Evolutionary conservation across 345 rosid species (phyloP).

Genomic region (Sisymbrium altissimum): DNA sequence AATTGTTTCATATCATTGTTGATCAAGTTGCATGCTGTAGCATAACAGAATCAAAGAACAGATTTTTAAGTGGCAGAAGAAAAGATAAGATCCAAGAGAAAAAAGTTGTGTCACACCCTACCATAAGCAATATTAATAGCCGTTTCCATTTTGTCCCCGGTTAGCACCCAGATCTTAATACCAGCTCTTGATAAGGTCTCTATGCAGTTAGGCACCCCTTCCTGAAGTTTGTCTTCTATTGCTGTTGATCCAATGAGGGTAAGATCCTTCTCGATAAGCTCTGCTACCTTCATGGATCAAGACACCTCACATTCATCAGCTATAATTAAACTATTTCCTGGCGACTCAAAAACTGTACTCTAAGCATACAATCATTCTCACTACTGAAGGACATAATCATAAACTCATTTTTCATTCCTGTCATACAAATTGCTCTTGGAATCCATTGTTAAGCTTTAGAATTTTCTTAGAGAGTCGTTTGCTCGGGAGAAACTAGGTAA

Average conservation of each 20-base stretch:
- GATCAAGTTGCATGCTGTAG: slow-evolving; percentile 95
- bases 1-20: slow-evolving; percentile 97
- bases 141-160: slow-evolving; percentile 99
- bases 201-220: slow-evolving; percentile 96
- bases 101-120: slow-evolving; percentile 29
- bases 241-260: slow-evolving; percentile 92
- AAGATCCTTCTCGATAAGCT: slow-evolving; percentile 90
- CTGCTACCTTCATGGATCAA: slow-evolving; percentile 68
- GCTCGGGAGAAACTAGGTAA: slow-evolving; percentile 4
- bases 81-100: slow-evolving; percentile 12
- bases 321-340: not conserved
- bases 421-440: not conserved
- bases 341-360: not conserved
- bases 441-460: slow-evolving; percentile 3
- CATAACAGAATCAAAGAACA: slow-evolving; percentile 24
- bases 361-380: not conserved
- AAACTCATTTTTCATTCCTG: not conserved
- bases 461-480: not conserved
- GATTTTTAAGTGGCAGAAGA: slow-evolving; percentile 10
- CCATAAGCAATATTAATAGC: slow-evolving; percentile 99
- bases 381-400: not conserved
- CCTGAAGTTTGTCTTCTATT: slow-evolving; percentile 99
- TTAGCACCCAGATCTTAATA: slow-evolving; percentile 96
- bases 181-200: slow-evolving; percentile 98
- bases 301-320: slow-evolving; percentile 20